Percentiles rank a stretch among this genome's conserved stretches.
These are phyloP conservation scores for Nemania abortiva DNA, from an alignment of 2,329 filamentous ascomycete genomes.

Conservation along the genomic window DNA sequence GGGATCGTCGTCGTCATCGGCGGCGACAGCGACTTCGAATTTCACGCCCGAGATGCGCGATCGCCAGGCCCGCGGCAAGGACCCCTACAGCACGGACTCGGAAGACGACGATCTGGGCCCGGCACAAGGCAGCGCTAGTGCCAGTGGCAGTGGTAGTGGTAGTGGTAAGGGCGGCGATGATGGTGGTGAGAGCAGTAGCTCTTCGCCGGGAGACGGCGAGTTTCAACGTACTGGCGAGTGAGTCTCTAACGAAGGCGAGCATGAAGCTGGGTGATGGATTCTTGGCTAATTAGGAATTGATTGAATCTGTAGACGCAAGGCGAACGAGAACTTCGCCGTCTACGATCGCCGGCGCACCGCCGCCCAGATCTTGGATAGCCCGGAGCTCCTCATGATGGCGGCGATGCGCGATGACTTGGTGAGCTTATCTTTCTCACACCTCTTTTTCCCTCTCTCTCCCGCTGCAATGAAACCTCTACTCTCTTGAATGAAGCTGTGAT, in stretches of 20 bases:
- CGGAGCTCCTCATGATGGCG: conserved; percentile 70
- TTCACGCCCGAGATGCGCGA: conserved; percentile 68
- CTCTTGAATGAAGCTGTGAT: background rate
- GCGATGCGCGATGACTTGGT: conserved; percentile 68
- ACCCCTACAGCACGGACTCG: conserved; percentile 60
- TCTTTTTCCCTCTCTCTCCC: background rate
- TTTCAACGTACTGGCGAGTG: conserved; percentile 18
- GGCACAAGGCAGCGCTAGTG: background rate
- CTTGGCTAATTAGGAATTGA: no score
- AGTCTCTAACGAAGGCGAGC: no score
- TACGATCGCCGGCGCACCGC: conserved; percentile 63
- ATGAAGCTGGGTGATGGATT: no score
- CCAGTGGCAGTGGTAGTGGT: background rate
- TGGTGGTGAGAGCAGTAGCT: no score
- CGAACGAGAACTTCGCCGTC: conserved; percentile 55
- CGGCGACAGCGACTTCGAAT: conserved; percentile 11
- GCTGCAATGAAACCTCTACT: background rate
- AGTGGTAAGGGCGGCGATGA: no score
- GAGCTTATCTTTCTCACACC: conserved; percentile 46
- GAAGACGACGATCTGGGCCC: conserved; percentile 32
- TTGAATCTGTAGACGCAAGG: conserved; percentile 15
- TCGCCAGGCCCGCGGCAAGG: conserved; percentile 69
- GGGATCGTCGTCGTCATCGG: background rate
- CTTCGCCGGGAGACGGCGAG: background rate
- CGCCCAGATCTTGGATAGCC: conserved; percentile 65